phyloP scores from a whole-genome alignment of 2,329 filamentous ascomycete species.

The Ceratocystis huliohia region DNA sequence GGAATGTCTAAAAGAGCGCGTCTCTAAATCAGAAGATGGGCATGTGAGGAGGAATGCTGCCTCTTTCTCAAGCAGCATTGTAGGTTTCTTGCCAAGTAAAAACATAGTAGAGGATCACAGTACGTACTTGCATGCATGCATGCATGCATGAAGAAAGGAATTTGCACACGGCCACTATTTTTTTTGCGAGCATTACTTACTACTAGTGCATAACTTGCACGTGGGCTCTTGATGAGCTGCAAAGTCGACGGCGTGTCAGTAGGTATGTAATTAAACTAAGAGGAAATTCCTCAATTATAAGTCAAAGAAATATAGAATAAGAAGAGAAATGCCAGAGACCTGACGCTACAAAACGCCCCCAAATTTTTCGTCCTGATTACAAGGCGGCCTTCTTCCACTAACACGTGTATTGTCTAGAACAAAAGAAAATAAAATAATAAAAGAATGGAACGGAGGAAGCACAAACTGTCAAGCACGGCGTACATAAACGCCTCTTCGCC shows the following conservation, averaged over 20 bases:
- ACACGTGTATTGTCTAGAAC: constrained; percentile 2
- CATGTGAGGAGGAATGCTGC: not conserved
- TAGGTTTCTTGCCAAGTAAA: not conserved
- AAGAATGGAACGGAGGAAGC: not conserved
- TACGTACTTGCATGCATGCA: not conserved
- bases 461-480: not conserved
- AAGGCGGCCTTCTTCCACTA: not conserved
- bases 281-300: not conserved
- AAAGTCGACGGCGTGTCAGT: not conserved
- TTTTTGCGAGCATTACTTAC: not conserved
- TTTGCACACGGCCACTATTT: not conserved
- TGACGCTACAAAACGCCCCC: constrained; percentile 1
- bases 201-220: not conserved
- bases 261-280: not conserved
- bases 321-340: not conserved
- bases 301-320: not conserved
- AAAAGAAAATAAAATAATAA: not conserved
- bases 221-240: not conserved
- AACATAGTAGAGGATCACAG: constrained; percentile 9
- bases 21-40: not conserved
- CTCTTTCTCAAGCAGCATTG: not conserved
- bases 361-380: not conserved
- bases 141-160: constrained; percentile 5
- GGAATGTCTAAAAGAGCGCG: constrained; percentile 8
- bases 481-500: not conserved